Evolutionary conservation across 768 basidiomycete species (phyloP).

Genomic region (Suillus plorans): DNA sequence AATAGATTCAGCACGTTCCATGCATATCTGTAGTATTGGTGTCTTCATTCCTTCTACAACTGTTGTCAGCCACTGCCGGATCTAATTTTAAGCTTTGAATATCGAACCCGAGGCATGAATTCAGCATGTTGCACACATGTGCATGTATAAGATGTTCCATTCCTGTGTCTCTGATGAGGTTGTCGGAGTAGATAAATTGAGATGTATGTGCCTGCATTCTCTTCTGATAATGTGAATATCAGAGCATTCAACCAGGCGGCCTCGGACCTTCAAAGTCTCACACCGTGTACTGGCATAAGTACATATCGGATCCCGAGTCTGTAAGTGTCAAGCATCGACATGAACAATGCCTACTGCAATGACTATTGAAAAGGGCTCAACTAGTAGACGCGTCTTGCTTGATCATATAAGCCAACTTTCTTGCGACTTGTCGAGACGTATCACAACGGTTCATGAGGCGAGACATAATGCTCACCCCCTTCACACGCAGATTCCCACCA

Average conservation of each 20-base stretch:
- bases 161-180: too few species aligned
- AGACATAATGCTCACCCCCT: conserved; percentile 15
- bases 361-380: neutral
- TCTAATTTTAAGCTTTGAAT: neutral
- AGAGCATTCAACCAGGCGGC: too few species aligned
- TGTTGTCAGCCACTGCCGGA: too few species aligned
- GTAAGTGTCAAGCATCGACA: neutral
- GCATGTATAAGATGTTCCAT: neutral
- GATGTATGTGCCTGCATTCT: too few species aligned
- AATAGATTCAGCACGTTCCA: neutral
- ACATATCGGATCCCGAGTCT: neutral
- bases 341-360: neutral
- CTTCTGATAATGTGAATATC: too few species aligned
- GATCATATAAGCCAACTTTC: conserved; percentile 24
- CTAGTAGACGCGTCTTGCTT: conserved; percentile 9
- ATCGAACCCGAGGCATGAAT: neutral
- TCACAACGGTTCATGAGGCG: conserved; percentile 25
- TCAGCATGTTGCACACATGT: neutral
- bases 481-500: conserved; percentile 11
- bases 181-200: too few species aligned
- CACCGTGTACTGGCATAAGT: neutral
- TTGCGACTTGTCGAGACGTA: conserved; percentile 27
- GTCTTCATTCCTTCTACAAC: neutral
- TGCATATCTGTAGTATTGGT: neutral
- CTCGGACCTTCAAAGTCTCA: neutral